Percentiles rank a stretch among this genome's conserved stretches.
Evolutionary conservation across 768 basidiomycete species (phyloP).

Genomic region (Russula earlei): DNA sequence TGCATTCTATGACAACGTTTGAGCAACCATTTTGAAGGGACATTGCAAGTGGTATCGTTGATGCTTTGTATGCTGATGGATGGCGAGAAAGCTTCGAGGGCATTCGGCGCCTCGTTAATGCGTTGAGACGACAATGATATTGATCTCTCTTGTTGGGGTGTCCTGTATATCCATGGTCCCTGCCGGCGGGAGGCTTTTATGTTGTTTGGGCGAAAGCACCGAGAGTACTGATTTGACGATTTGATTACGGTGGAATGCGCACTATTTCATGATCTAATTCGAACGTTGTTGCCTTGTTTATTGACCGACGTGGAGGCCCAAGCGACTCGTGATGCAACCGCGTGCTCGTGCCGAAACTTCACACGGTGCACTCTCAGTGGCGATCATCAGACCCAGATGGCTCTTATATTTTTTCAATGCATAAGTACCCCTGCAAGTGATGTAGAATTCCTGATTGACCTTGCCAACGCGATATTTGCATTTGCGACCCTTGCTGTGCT

Average conservation of each 20-base stretch:
- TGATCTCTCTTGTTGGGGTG: not conserved
- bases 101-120: constrained; percentile 32
- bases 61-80: constrained; percentile 39
- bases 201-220: not conserved
- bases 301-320: too few relatives aligned
- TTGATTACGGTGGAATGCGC: constrained; percentile 1
- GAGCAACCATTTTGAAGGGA: constrained; percentile 31
- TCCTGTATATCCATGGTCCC: constrained; percentile 2
- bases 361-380: too few relatives aligned
- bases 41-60: constrained; percentile 40
- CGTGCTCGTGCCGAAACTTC: too few relatives aligned
- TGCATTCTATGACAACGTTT: not conserved
- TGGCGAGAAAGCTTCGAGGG: constrained; percentile 37
- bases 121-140: constrained; percentile 23
- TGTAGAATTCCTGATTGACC: too few relatives aligned
- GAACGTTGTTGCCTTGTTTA: not conserved
- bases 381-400: too few relatives aligned
- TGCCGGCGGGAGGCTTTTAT: constrained; percentile 9
- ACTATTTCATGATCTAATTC: constrained; percentile 9
- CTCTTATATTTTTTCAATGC: too few relatives aligned
- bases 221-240: not conserved
- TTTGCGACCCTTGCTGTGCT: too few relatives aligned
- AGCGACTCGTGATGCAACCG: too few relatives aligned
- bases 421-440: too few relatives aligned
- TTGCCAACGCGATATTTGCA: too few relatives aligned